phyloP scores from a whole-genome alignment of 176 grass and related monocot genomes.

The Areca catechu region DNA sequence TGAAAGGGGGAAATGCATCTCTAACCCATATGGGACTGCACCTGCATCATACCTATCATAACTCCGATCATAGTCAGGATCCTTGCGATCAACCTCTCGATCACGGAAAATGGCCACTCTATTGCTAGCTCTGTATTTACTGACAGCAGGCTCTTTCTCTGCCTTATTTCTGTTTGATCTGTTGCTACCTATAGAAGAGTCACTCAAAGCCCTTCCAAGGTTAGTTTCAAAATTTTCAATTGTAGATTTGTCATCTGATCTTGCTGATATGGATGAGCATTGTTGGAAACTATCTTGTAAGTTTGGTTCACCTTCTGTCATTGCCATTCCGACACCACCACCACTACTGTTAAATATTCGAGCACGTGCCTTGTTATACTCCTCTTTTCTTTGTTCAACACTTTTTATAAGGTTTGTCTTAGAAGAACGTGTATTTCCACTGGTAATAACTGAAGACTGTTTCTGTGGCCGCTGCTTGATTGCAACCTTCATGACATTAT shows the following conservation, averaged over 20 bases:
- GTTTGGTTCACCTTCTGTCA: constrained; percentile 36
- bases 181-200: constrained; percentile 31
- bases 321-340: constrained; percentile 21
- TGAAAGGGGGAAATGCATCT: too few species aligned
- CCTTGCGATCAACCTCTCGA: constrained; percentile 82
- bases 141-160: constrained; percentile 43
- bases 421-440: constrained; percentile 25
- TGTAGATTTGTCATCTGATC: constrained; percentile 11
- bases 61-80: constrained; percentile 98
- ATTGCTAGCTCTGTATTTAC: constrained; percentile 40
- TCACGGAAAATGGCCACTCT: constrained; percentile 95
- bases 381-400: constrained; percentile 97
- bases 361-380: constrained; percentile 88
- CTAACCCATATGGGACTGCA: too few species aligned
- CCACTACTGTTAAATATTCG: constrained; percentile 82
- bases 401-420: constrained; percentile 68
- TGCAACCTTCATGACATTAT: constrained; percentile 52
- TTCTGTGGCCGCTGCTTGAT: constrained; percentile 89
- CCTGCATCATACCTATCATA: constrained; percentile 62
- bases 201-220: constrained; percentile 46
- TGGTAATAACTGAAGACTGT: constrained; percentile 27
- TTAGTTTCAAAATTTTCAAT: constrained; percentile 43
- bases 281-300: constrained; percentile 56
- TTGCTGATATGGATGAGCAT: constrained; percentile 26
- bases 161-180: constrained; percentile 40